A percentile compares a stretch with the other conserved stretches of the same genome.
phyloP scores from a whole-genome alignment of 345 rosid genomes.

The Reutealis trisperma region DNA sequence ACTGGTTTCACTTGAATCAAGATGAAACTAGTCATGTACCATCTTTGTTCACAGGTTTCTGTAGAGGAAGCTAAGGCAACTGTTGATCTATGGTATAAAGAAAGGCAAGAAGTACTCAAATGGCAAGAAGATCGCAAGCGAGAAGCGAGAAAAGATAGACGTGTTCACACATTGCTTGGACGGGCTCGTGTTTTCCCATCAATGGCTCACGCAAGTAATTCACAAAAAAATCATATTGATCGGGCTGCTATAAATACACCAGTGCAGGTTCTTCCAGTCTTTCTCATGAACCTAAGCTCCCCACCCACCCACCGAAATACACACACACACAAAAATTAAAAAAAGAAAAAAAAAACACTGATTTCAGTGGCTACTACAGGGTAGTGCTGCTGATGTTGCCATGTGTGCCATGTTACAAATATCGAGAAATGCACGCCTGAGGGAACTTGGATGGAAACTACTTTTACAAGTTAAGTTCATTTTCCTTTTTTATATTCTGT shows the following conservation, averaged over 20 bases:
- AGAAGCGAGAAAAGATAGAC: constrained; percentile 52
- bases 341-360: neutral
- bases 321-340: too few species aligned
- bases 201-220: constrained; percentile 31
- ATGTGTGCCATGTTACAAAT: constrained; percentile 95
- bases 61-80: constrained; percentile 75
- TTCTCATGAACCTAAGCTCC: neutral
- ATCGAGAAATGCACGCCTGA: constrained; percentile 52
- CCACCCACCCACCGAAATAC: neutral
- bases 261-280: constrained; percentile 64
- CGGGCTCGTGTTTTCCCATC: constrained; percentile 73
- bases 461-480: constrained; percentile 70
- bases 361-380: constrained; percentile 45
- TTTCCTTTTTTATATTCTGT: neutral
- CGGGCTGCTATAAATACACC: constrained; percentile 96
- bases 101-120: constrained; percentile 75
- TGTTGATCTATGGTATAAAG: constrained; percentile 90
- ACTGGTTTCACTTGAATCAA: constrained; percentile 8
- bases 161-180: constrained; percentile 76
- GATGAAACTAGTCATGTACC: constrained; percentile 7
- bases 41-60: constrained; percentile 58
- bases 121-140: constrained; percentile 81
- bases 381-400: constrained; percentile 99
- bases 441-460: constrained; percentile 86
- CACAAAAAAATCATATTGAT: constrained; percentile 63